Evolutionary conservation across 257 asterid genomes (phyloP).

Genomic region (Nemophila menziesii): DNA sequence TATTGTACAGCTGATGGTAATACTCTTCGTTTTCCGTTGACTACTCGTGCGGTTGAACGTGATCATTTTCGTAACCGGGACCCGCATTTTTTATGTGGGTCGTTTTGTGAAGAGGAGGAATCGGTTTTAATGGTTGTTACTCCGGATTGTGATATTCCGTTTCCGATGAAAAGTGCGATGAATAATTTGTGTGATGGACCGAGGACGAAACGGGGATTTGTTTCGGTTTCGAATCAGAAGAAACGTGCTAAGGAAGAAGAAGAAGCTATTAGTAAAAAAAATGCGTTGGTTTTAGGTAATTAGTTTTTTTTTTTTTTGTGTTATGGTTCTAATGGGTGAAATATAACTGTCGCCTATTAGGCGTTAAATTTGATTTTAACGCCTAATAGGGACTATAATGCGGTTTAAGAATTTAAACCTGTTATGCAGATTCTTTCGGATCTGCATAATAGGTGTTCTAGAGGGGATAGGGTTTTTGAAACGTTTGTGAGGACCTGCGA

Average conservation of each 20-base stretch:
- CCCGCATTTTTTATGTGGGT: constrained; percentile 68
- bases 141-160: constrained; percentile 31
- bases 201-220: constrained; percentile 30
- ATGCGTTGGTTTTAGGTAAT: constrained; percentile 21
- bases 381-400: too few species aligned
- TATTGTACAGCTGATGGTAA: constrained; percentile 84
- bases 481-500: too few species aligned
- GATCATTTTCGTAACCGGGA: constrained; percentile 51
- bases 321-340: too few species aligned
- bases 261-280: constrained; percentile 6
- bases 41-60: constrained; percentile 39
- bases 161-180: constrained; percentile 20
- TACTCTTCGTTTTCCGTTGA: constrained; percentile 59
- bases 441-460: too few species aligned
- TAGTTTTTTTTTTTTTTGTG: too few species aligned
- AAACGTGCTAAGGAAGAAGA: constrained; percentile 20
- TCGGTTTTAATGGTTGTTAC: constrained; percentile 33
- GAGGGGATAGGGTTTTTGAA: too few species aligned
- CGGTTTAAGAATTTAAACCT: too few species aligned
- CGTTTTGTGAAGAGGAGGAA: constrained; percentile 55
- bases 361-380: too few species aligned
- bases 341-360: too few species aligned
- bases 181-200: constrained; percentile 23
- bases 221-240: constrained; percentile 20
- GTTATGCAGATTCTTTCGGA: too few species aligned